phyloP scores from a whole-genome alignment of 2,329 filamentous ascomycete genomes.

The Penicillium janthinellum region DNA sequence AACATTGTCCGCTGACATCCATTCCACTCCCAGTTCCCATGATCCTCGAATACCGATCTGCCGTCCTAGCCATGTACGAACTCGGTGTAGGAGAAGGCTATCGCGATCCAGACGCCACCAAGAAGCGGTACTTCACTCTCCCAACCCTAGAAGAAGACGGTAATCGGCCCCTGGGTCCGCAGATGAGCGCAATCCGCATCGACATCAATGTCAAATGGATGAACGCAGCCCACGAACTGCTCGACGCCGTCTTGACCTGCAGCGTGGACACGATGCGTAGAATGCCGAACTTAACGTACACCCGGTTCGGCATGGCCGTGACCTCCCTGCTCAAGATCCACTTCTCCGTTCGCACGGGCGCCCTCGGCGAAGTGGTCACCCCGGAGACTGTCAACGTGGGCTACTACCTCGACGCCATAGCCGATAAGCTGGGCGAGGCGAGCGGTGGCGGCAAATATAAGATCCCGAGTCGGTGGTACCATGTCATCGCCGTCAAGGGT shows the following conservation, averaged over 20 bases:
- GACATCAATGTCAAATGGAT: slow-evolving; percentile 43
- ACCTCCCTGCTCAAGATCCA: slow-evolving; percentile 41
- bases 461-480: slow-evolving; percentile 38
- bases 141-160: slow-evolving; percentile 31
- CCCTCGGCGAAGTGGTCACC: slow-evolving; percentile 35
- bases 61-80: slow-evolving; percentile 37
- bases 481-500: slow-evolving; percentile 35
- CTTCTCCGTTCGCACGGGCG: slow-evolving; percentile 34
- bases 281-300: slow-evolving; percentile 39
- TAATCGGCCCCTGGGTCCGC: slow-evolving; percentile 10
- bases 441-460: slow-evolving; percentile 36
- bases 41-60: slow-evolving; percentile 35
- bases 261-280: slow-evolving; percentile 37
- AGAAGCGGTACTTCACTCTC: slow-evolving; percentile 36
- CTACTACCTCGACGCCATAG: slow-evolving; percentile 36
- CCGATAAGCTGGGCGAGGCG: slow-evolving; percentile 35
- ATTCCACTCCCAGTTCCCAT: slow-evolving; percentile 26
- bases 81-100: slow-evolving; percentile 39
- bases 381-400: slow-evolving; percentile 34
- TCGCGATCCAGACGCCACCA: slow-evolving; percentile 39
- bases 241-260: slow-evolving; percentile 36
- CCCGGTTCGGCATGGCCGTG: slow-evolving; percentile 34
- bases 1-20: background rate
- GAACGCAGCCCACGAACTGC: slow-evolving; percentile 38
- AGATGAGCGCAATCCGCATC: slow-evolving; percentile 37